phyloP scores from a whole-genome alignment of 2,329 filamentous ascomycete genomes.

The Paecilomyces sp. region DNA sequence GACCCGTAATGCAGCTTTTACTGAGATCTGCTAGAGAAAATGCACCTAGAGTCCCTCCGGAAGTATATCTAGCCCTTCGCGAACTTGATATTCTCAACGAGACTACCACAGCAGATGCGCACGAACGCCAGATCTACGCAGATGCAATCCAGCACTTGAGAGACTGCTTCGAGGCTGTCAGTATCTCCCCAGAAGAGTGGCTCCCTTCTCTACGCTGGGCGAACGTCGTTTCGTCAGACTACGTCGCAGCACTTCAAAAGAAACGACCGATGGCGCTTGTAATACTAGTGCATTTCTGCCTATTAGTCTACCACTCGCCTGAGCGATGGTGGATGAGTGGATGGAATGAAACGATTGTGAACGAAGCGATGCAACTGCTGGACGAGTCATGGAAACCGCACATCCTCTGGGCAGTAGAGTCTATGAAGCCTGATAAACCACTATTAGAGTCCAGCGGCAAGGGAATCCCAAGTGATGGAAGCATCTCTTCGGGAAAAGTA shows the following conservation, averaged over 20 bases:
- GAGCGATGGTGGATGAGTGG: conserved; percentile 6
- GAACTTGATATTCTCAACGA: conserved; percentile 2
- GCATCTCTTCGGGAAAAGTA: neutral
- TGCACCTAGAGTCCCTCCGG: neutral
- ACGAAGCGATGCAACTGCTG: conserved; percentile 1
- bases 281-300: conserved; percentile 4
- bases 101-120: neutral
- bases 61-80: conserved; percentile 1
- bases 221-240: neutral
- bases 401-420: neutral
- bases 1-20: neutral
- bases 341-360: conserved; percentile 4
- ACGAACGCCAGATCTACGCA: conserved; percentile 1
- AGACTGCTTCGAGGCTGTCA: neutral
- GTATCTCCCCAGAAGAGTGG: conserved; percentile 1
- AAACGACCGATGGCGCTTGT: conserved; percentile 3
- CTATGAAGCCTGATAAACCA: neutral
- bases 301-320: conserved; percentile 1
- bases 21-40: neutral
- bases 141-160: conserved; percentile 1
- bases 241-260: neutral
- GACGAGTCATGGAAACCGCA: conserved; percentile 2
- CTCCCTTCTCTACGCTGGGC: conserved; percentile 3
- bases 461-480: neutral
- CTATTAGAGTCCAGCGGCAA: neutral